phyloP scores from a whole-genome alignment of 2,329 filamentous ascomycete genomes.

The Penicillium aurantiogriseum region DNA sequence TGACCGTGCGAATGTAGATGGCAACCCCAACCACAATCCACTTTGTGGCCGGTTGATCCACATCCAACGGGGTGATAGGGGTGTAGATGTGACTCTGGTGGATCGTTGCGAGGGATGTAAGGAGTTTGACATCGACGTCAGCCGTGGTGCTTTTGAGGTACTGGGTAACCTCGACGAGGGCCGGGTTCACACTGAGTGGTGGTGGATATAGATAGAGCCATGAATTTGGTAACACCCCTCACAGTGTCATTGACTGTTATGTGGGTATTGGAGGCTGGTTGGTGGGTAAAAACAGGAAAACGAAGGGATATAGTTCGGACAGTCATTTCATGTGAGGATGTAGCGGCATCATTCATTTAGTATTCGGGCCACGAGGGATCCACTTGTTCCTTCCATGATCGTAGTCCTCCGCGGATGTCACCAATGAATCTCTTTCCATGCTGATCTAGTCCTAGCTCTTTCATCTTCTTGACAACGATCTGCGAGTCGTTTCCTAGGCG shows the following conservation, averaged over 20 bases:
- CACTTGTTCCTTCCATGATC: constrained; percentile 44
- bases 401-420: constrained; percentile 45
- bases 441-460: constrained; percentile 38
- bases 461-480: constrained; percentile 43
- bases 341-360: constrained; percentile 15
- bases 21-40: constrained; percentile 63
- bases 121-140: constrained; percentile 52
- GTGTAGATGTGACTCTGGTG: constrained; percentile 63
- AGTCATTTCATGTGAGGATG: not conserved
- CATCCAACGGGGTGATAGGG: constrained; percentile 55
- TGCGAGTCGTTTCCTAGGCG: constrained; percentile 52
- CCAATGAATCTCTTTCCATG: constrained; percentile 36
- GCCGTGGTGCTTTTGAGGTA: constrained; percentile 48
- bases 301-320: not conserved
- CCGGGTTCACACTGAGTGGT: constrained; percentile 51
- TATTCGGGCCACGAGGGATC: constrained; percentile 45
- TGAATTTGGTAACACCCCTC: no score
- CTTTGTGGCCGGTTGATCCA: constrained; percentile 68
- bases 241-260: not conserved
- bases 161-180: constrained; percentile 49
- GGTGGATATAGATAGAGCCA: constrained; percentile 37
- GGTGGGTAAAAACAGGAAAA: not conserved
- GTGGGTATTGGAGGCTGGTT: not conserved
- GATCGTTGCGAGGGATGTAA: constrained; percentile 61
- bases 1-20: constrained; percentile 55